A percentile compares a stretch with the other conserved stretches of the same genome.
Evolutionary conservation across 2,329 filamentous ascomycete species (phyloP).

Genomic region (Blumeriella jaapii): DNA sequence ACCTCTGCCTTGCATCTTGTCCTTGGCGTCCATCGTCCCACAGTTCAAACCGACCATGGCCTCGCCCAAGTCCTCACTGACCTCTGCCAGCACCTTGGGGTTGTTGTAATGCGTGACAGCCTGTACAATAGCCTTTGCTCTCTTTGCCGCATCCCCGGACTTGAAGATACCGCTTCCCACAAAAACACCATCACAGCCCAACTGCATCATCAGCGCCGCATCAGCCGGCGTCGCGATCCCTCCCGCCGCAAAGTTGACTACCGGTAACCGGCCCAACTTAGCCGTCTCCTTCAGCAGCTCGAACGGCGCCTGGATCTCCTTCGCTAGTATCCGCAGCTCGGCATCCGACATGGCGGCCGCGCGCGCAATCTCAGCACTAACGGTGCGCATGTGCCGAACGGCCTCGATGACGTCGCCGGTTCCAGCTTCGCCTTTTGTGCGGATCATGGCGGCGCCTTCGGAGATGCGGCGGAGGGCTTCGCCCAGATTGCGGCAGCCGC

Average conservation of each 20-base stretch:
- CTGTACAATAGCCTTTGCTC: conserved; percentile 88
- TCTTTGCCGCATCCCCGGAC: conserved; percentile 77
- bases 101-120: conserved; percentile 88
- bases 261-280: conserved; percentile 75
- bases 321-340: conserved; percentile 67
- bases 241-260: conserved; percentile 97
- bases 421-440: conserved; percentile 95
- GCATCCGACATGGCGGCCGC: conserved; percentile 55
- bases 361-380: conserved; percentile 69
- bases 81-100: conserved; percentile 72
- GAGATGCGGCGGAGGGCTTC: conserved; percentile 84
- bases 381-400: conserved; percentile 87
- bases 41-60: conserved; percentile 96
- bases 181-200: conserved; percentile 96
- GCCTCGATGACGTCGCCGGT: conserved; percentile 96
- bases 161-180: conserved; percentile 98
- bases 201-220: conserved; percentile 97
- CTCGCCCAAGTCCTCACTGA: conserved; percentile 83
- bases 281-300: conserved; percentile 77
- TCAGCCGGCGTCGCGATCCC: conserved; percentile 98
- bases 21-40: conserved; percentile 59
- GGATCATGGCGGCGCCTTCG: conserved; percentile 96
- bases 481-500: conserved; percentile 86
- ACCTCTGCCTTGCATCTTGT: conserved; percentile 76
- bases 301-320: conserved; percentile 69